Percentiles rank a stretch among this genome's conserved stretches.
Evolutionary conservation across 2,329 filamentous ascomycete genomes (phyloP).

Genomic region (Penicillium sp.): DNA sequence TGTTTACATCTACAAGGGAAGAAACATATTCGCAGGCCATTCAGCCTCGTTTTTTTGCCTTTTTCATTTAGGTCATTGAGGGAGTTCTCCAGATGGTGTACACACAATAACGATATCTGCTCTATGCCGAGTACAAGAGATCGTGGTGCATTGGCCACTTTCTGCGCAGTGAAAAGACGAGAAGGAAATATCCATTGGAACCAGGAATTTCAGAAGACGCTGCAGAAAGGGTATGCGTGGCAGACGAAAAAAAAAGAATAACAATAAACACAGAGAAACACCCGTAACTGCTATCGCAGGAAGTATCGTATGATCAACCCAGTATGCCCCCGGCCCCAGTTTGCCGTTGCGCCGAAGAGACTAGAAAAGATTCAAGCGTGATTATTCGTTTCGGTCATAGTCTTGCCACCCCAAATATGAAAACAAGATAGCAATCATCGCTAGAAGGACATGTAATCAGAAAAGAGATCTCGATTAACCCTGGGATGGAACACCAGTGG

Average conservation of each 20-base stretch:
- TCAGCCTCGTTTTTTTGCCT: constrained; percentile 23
- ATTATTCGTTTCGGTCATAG: constrained; percentile 26
- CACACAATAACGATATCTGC: constrained; percentile 6
- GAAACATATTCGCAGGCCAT: constrained; percentile 10
- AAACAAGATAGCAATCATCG: constrained; percentile 20
- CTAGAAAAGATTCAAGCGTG: constrained; percentile 21
- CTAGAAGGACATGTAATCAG: constrained; percentile 16
- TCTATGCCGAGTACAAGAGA: background rate
- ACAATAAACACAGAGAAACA: constrained; percentile 19
- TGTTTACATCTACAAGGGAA: background rate
- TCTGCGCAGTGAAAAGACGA: constrained; percentile 6
- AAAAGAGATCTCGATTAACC: constrained; percentile 23
- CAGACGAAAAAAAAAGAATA: constrained; percentile 9
- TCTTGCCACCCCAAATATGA: constrained; percentile 23
- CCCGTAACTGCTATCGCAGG: constrained; percentile 21
- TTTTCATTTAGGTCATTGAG: constrained; percentile 19
- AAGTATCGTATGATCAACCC: constrained; percentile 25
- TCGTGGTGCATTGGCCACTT: constrained; percentile 4
- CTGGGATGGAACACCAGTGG: constrained; percentile 39
- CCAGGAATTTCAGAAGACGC: constrained; percentile 21
- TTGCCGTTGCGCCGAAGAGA: constrained; percentile 27
- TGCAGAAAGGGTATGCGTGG: constrained; percentile 23
- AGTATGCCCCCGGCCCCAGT: constrained; percentile 21
- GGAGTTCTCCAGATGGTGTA: constrained; percentile 17
- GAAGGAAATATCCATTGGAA: constrained; percentile 13